phyloP scores from a whole-genome alignment of 2,329 filamentous ascomycete genomes.

The Paecilomyces dactylethromorphus region DNA sequence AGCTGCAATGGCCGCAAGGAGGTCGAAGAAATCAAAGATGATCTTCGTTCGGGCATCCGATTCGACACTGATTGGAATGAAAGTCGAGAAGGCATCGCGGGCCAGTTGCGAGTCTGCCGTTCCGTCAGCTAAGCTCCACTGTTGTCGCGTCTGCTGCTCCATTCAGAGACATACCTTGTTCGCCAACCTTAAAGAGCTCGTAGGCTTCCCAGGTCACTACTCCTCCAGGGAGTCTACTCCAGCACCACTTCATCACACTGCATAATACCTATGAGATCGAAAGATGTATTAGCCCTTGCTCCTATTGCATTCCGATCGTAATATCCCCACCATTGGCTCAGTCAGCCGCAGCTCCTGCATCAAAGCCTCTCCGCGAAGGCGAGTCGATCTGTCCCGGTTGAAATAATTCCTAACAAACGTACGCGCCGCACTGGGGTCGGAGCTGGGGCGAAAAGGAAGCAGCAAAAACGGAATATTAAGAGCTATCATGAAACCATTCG shows the following conservation, averaged over 20 bases:
- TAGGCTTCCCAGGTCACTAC: conserved; percentile 97
- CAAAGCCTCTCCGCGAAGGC: conserved; percentile 61
- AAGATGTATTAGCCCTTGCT: conserved; percentile 3
- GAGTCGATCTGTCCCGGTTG: conserved; percentile 55
- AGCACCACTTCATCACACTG: conserved; percentile 96
- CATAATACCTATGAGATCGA: conserved; percentile 64
- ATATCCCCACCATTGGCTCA: conserved; percentile 75
- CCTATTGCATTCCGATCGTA: neutral
- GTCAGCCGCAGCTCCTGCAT: conserved; percentile 83
- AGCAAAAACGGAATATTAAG: conserved; percentile 89
- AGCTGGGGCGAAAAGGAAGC: conserved; percentile 86
- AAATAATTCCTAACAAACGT: conserved; percentile 93
- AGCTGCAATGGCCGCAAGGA: conserved; percentile 82
- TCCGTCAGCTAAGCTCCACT: conserved; percentile 8
- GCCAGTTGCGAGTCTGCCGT: conserved; percentile 78
- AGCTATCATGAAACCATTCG: conserved; percentile 46
- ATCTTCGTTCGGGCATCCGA: conserved; percentile 79
- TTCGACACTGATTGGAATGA: conserved; percentile 89
- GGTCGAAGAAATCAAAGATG: conserved; percentile 93
- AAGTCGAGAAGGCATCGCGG: conserved; percentile 89
- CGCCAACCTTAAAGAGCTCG: conserved; percentile 89
- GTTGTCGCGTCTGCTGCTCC: neutral
- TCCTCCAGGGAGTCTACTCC: conserved; percentile 84
- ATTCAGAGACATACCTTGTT: conserved; percentile 59
- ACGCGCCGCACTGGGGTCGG: conserved; percentile 84